Conservation (phyloP, 306 rosid genomes). For the Cucurbita ficifolia region DNA sequence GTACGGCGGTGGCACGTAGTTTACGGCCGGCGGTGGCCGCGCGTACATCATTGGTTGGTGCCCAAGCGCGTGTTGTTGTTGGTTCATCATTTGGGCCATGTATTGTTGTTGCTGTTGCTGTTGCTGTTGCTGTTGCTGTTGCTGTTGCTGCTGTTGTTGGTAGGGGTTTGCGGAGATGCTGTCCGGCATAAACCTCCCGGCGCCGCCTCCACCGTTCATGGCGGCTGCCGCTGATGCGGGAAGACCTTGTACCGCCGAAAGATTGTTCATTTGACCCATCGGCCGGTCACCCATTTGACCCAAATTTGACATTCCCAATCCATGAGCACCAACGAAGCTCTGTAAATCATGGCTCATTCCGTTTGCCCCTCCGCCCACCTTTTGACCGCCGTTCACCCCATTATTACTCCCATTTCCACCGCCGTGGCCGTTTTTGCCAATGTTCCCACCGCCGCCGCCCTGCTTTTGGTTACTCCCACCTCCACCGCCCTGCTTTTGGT, state of each 20-base stretch:
- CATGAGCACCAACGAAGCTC: conserved; percentile 30
- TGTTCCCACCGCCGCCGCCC: conserved; percentile 2
- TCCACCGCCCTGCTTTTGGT: conserved; percentile 23
- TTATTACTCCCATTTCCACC: not conserved
- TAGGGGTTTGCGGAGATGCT: conserved; percentile 41
- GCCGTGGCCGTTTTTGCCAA: conserved; percentile 17
- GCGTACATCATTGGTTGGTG: conserved; percentile 57
- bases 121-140: conserved; percentile 24
- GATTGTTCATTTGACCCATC: conserved; percentile 36
- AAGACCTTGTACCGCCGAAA: conserved; percentile 57
- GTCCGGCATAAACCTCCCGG: conserved; percentile 25
- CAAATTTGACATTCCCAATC: conserved; percentile 24
- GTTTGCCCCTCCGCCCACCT: conserved; percentile 18
- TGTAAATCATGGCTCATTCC: conserved; percentile 20
- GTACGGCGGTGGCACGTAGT: conserved; percentile 31
- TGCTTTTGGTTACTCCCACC: conserved; percentile 14
- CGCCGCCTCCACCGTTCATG: conserved; percentile 16
- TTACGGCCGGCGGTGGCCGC: conserved; percentile 24
- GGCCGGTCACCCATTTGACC: conserved; percentile 42
- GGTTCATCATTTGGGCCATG: conserved; percentile 59
- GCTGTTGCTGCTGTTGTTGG: conserved; percentile 27
- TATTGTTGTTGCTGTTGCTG: conserved; percentile 27
- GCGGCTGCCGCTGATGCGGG: conserved; percentile 39
- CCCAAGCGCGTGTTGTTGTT: conserved; percentile 38
- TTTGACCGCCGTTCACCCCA: conserved; percentile 10